Percentiles rank a stretch among this genome's conserved stretches.
Evolutionary conservation across 805 yeast species (phyloP).

Genomic region (Metschnikowia lachancei): DNA sequence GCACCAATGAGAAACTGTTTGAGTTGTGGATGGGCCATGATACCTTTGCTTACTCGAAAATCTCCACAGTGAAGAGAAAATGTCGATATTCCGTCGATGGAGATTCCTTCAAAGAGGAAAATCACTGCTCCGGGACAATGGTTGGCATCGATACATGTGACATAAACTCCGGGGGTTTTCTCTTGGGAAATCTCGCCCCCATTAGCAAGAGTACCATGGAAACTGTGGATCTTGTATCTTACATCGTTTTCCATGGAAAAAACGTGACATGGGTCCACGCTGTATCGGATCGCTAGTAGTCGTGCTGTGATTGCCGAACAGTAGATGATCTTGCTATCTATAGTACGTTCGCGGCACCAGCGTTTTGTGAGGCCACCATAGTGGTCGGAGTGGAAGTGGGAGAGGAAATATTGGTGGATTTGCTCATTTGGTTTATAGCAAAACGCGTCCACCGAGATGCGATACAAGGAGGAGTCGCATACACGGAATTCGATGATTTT

Average conservation of each 20-base stretch:
- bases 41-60: constrained; percentile 64
- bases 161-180: constrained; percentile 40
- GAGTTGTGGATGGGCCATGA: constrained; percentile 42
- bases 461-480: constrained; percentile 21
- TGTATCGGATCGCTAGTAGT: constrained; percentile 53
- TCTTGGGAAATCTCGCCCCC: constrained; percentile 18
- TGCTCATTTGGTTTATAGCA: constrained; percentile 44
- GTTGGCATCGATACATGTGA: constrained; percentile 76
- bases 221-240: constrained; percentile 32
- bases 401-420: constrained; percentile 55
- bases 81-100: constrained; percentile 22
- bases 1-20: constrained; percentile 19
- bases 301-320: constrained; percentile 69
- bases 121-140: constrained; percentile 97
- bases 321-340: constrained; percentile 58
- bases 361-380: constrained; percentile 79
- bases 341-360: constrained; percentile 56
- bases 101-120: constrained; percentile 58
- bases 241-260: constrained; percentile 39
- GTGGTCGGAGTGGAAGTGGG: constrained; percentile 94
- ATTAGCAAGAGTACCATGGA: constrained; percentile 5
- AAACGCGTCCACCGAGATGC: constrained; percentile 67
- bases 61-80: constrained; percentile 85
- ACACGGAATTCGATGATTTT: constrained; percentile 48
- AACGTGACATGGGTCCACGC: constrained; percentile 50